Conservation (phyloP, 768 basidiomycete genomes). For the Leucocoprinus sp. region DNA sequence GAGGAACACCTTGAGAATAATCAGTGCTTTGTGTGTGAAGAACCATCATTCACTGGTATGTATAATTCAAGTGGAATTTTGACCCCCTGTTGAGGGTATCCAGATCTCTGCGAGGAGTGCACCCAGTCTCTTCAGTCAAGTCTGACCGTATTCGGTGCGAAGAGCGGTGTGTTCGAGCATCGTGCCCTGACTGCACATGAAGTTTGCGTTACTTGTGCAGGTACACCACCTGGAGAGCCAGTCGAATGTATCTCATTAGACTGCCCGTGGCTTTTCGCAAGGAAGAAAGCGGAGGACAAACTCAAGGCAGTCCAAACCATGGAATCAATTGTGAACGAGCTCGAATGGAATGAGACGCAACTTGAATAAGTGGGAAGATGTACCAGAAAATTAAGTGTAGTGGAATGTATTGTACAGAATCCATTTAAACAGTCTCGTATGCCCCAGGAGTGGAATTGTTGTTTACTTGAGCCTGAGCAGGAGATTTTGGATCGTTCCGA, state of each 20-base stretch:
- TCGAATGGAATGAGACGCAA: not conserved
- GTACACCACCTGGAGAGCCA: slow-evolving; percentile 44
- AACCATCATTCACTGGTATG: slow-evolving; percentile 44
- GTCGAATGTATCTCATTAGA: slow-evolving; percentile 78
- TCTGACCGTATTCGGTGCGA: slow-evolving; percentile 46
- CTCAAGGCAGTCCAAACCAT: slow-evolving; percentile 28
- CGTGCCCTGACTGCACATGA: slow-evolving; percentile 50
- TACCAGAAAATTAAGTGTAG: slow-evolving; percentile 2
- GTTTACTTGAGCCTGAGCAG: not conserved
- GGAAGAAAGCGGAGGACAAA: slow-evolving; percentile 48
- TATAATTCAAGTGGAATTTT: not conserved
- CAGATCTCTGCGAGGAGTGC: slow-evolving; percentile 66
- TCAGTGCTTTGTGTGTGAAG: slow-evolving; percentile 65
- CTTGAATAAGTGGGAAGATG: not conserved
- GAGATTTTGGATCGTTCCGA: slow-evolving; percentile 17
- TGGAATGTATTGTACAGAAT: slow-evolving; percentile 8
- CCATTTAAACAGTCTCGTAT: slow-evolving; percentile 33
- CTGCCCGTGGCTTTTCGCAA: slow-evolving; percentile 75
- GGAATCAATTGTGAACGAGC: slow-evolving; percentile 17
- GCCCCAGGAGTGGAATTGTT: slow-evolving; percentile 25
- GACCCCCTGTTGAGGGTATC: not conserved
- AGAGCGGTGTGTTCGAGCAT: slow-evolving; percentile 45
- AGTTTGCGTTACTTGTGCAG: slow-evolving; percentile 68
- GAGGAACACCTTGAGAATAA: slow-evolving; percentile 68
- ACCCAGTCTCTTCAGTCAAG: slow-evolving; percentile 41